These are phyloP conservation scores for Jaapia argillacea DNA, from an alignment of 768 basidiomycete genomes.

Conservation along the genomic window DNA sequence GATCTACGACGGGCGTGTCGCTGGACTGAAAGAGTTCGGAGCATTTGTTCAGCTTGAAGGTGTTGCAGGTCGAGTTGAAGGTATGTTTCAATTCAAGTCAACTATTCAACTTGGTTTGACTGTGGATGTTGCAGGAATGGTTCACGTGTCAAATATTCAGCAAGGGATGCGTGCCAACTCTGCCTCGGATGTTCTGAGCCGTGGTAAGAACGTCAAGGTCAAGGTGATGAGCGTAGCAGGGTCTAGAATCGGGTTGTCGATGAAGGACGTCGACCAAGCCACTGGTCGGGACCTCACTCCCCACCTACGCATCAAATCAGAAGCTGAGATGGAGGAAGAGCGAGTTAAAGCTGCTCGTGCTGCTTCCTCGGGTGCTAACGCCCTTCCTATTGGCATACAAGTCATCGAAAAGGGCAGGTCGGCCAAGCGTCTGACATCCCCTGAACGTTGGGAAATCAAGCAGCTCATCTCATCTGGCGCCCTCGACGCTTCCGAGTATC, in stretches of 20 bases:
- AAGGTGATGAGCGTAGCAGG: slow-evolving; percentile 95
- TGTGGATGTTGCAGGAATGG: slow-evolving; percentile 58
- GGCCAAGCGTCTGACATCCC: slow-evolving; percentile 86
- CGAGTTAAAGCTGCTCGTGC: slow-evolving; percentile 54
- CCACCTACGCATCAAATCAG: slow-evolving; percentile 88
- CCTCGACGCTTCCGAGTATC: slow-evolving; percentile 87
- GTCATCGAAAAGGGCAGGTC: slow-evolving; percentile 52
- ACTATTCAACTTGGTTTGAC: slow-evolving; percentile 3
- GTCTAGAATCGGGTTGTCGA: slow-evolving; percentile 74
- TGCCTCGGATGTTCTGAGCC: slow-evolving; percentile 75
- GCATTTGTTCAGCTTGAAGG: slow-evolving; percentile 91
- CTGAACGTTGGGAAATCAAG: slow-evolving; percentile 99
- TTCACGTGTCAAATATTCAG: slow-evolving; percentile 92
- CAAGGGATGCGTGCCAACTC: slow-evolving; percentile 77
- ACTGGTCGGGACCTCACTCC: slow-evolving; percentile 90
- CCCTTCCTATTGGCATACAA: slow-evolving; percentile 62
- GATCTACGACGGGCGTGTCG: slow-evolving; percentile 84
- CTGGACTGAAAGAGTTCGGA: slow-evolving; percentile 89
- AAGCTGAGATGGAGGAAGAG: slow-evolving; percentile 81
- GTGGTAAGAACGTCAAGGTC: slow-evolving; percentile 84
- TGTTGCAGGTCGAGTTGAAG: slow-evolving; percentile 77
- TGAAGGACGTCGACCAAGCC: slow-evolving; percentile 95
- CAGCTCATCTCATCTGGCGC: slow-evolving; percentile 95
- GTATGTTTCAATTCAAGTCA: slow-evolving; percentile 33
- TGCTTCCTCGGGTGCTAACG: slow-evolving; percentile 75